Base-by-base conservation (phyloP, 306 rosid species). In the Echinosophora koreensis region DNA sequence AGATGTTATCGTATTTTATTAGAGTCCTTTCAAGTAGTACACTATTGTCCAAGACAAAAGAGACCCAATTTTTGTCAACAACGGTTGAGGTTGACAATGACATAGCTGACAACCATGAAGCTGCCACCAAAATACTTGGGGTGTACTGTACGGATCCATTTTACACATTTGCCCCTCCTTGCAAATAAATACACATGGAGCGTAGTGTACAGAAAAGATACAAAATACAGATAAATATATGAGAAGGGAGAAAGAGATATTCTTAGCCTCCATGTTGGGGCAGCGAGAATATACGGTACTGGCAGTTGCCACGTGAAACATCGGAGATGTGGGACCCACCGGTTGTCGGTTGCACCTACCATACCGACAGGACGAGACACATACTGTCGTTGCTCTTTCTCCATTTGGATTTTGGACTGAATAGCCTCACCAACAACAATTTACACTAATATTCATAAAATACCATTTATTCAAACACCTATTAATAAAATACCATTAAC, bases 151-250 rank as follows among this genome's bases (percentile, higher is more conserved):
- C 66, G 76, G 27, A 58, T 42, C 66, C 61, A 18, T 17, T 59
- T 73, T 74, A 73, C 76, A n/a, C 3, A 32, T 14, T 8, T 67
- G 17, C 61, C 80, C 80, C 49, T 8, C 18, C 6, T 51, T 5
- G 57, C 18, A 2, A 4, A 15, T 2, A 51, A 51, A 15, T 51
- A 51, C 22, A 51, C 17, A n/a, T 7, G 6, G 3, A 51, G 7
- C 3, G 42, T 41, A 41, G 3, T 41, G 47, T 41, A 41, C 2
- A 41, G 13, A 2, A 41, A 46, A 3, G 18, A n/a, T 8, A 41
- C 2, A 35, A 41, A 8, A 8, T 41, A 41, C 47, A 41, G 3
- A 3, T n/a, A 15, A 50, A 50, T 6, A 50, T 6, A 7, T 15
- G 54, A 49, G 54, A 50, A 14, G 18, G 2, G 56, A 50, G 55